A percentile compares a stretch with the other conserved stretches of the same genome.
Conservation (phyloP, 177 flowering plant species). For the Vitis hybrid region DNA sequence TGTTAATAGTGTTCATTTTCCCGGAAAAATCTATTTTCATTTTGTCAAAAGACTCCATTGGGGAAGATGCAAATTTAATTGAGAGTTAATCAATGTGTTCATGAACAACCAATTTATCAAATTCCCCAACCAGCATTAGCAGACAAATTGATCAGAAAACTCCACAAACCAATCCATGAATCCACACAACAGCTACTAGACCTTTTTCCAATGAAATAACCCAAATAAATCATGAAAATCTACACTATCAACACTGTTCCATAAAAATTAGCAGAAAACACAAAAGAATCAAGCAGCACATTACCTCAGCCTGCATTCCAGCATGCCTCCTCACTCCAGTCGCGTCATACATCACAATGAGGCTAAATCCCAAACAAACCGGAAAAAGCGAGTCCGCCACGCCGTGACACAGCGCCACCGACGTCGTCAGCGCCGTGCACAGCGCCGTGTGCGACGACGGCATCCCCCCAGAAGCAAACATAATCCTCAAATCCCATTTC, state of each 20-base stretch:
- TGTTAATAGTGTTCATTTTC: no score
- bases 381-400: constrained; percentile 87
- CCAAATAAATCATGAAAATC: neutral
- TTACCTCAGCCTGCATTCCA: constrained; percentile 94
- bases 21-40: no score
- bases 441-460: constrained; percentile 91
- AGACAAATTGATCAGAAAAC: no score
- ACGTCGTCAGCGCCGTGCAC: constrained; percentile 84
- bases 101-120: no score
- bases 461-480: constrained; percentile 90
- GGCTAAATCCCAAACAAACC: constrained; percentile 86
- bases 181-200: no score
- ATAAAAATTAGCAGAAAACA: neutral
- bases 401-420: constrained; percentile 90
- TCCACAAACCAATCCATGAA: no score
- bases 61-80: no score
- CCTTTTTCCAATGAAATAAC: neutral
- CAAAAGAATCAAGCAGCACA: neutral
- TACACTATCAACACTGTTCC: neutral
- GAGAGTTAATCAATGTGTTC: no score
- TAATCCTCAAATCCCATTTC: constrained; percentile 73
- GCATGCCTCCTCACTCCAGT: constrained; percentile 93
- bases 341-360: constrained; percentile 96
- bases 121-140: no score
- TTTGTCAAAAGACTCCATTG: no score